Percentiles rank a stretch among this genome's conserved stretches.
Evolutionary conservation across 345 rosid species (phyloP).

Genomic region (Euphorbia lathyris): DNA sequence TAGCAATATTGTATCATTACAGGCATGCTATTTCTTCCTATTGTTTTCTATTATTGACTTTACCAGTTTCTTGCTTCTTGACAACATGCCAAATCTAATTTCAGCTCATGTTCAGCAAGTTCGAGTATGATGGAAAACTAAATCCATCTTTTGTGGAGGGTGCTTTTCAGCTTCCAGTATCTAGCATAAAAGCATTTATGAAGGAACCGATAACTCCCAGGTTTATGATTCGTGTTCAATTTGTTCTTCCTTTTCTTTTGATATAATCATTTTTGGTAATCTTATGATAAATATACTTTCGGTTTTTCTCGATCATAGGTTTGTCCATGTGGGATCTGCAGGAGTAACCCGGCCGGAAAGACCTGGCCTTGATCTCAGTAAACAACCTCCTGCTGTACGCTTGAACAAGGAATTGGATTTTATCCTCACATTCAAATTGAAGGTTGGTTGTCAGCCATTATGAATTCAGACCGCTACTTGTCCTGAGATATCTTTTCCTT

Average conservation of each 20-base stretch:
- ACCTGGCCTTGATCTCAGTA: slow-evolving; percentile 89
- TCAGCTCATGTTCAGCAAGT: slow-evolving; percentile 98
- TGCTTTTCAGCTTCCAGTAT: slow-evolving; percentile 74
- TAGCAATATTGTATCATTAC: slow-evolving; percentile 66
- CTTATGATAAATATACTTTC: neutral
- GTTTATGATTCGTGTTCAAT: slow-evolving; percentile 25
- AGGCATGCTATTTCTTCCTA: slow-evolving; percentile 40
- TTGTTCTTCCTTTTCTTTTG: neutral
- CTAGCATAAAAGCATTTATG: slow-evolving; percentile 55
- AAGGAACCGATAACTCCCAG: slow-evolving; percentile 85
- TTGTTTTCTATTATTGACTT: neutral
- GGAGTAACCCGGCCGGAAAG: slow-evolving; percentile 95
- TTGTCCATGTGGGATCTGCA: slow-evolving; percentile 90
- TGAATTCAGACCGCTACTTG: neutral
- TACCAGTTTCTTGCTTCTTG: slow-evolving; percentile 12
- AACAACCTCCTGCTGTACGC: slow-evolving; percentile 96
- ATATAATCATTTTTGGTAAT: neutral
- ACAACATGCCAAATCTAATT: slow-evolving; percentile 12
- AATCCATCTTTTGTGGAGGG: slow-evolving; percentile 89
- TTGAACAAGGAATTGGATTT: slow-evolving; percentile 91
- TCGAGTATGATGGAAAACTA: slow-evolving; percentile 89
- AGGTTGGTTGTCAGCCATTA: slow-evolving; percentile 41
- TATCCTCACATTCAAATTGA: slow-evolving; percentile 82
- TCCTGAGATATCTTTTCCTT: neutral
- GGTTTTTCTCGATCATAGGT: slow-evolving; percentile 41